Evolutionary conservation across 2,329 filamentous ascomycete genomes (phyloP).

Genomic region (Coccinonectria pachysandricola): DNA sequence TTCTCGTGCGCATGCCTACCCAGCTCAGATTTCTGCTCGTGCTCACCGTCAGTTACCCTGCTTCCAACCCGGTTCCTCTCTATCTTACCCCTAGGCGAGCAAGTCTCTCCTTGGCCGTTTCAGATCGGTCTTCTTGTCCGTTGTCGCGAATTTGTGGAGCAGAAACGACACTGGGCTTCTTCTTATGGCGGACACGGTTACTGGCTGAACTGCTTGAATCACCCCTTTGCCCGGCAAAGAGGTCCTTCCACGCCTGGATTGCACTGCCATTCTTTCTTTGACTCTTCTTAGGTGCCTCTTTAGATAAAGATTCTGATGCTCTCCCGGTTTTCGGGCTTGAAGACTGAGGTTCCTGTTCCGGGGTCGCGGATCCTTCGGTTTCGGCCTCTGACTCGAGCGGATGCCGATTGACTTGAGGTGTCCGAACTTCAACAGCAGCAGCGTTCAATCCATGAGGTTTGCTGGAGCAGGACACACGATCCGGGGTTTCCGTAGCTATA

Average conservation of each 20-base stretch:
- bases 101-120: conserved; percentile 1
- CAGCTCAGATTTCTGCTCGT: conserved; percentile 49
- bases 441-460: too few relatives aligned
- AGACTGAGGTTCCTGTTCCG: too few relatives aligned
- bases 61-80: not conserved
- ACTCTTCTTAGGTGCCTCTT: conserved; percentile 5
- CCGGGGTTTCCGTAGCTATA: too few relatives aligned
- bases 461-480: too few relatives aligned
- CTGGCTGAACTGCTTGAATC: conserved; percentile 7
- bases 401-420: too few relatives aligned
- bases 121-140: too few relatives aligned
- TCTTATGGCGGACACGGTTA: conserved; percentile 15
- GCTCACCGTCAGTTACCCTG: conserved; percentile 2
- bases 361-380: too few relatives aligned
- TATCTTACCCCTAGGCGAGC: conserved; percentile 12
- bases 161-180: too few relatives aligned
- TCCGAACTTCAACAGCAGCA: too few relatives aligned
- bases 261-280: conserved; percentile 8
- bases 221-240: conserved; percentile 9
- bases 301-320: not conserved
- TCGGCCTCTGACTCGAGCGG: too few relatives aligned
- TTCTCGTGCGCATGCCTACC: conserved; percentile 64
- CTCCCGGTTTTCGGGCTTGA: too few relatives aligned
- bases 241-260: conserved; percentile 15
- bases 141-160: too few relatives aligned